Percentiles rank a stretch among this genome's conserved stretches.
These are phyloP conservation scores for Globisporangium cederbergense DNA, from an alignment of 352 stramenopile species.

Conservation along the genomic window DNA sequence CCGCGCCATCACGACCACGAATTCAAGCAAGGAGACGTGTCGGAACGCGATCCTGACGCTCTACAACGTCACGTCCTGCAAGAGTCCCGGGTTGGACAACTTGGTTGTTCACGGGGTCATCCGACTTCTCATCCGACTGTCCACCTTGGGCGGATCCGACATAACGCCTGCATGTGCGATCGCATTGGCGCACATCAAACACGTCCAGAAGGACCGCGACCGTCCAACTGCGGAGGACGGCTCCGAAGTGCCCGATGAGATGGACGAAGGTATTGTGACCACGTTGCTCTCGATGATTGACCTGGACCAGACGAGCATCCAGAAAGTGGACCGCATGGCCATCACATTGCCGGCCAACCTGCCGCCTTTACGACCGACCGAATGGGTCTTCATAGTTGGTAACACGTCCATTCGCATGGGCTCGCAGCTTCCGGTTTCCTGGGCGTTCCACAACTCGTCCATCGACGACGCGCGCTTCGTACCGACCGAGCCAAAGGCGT, in stretches of 20 bases:
- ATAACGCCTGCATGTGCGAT: conserved; percentile 69
- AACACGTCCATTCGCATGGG: conserved; percentile 37
- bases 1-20: conserved; percentile 29
- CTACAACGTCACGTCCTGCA: conserved; percentile 70
- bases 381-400: conserved; percentile 57
- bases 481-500: conserved; percentile 57
- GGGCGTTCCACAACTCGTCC: conserved; percentile 63
- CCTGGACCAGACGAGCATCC: conserved; percentile 57
- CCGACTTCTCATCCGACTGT: conserved; percentile 60
- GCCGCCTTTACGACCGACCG: conserved; percentile 31
- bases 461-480: conserved; percentile 73
- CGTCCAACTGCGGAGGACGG: conserved; percentile 19
- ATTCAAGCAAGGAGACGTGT: conserved; percentile 35
- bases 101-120: conserved; percentile 54
- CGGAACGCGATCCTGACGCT: conserved; percentile 65
- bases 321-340: conserved; percentile 66
- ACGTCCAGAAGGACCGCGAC: conserved; percentile 55
- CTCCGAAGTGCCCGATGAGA: conserved; percentile 39
- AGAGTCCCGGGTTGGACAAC: conserved; percentile 38
- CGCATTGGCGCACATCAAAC: conserved; percentile 73
- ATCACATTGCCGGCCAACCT: conserved; percentile 44
- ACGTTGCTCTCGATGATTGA: conserved; percentile 82
- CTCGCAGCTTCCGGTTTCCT: conserved; percentile 54
- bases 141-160: conserved; percentile 40
- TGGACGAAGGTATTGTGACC: conserved; percentile 66